Evolutionary conservation across 805 yeast genomes (phyloP).

Genomic region (Metschnikowia anglica): DNA sequence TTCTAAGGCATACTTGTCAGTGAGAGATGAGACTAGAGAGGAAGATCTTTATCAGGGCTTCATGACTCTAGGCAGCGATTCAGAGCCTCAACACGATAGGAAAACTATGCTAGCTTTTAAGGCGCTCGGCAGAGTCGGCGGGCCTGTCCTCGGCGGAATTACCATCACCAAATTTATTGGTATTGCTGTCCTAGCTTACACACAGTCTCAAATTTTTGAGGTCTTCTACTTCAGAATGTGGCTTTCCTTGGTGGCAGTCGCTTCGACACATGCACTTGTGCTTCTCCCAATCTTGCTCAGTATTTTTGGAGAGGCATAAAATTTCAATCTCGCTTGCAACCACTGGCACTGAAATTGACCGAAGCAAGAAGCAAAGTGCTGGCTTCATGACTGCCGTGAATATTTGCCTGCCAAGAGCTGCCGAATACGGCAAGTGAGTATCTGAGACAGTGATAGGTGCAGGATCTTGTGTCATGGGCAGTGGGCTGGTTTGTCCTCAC

Average conservation of each 20-base stretch:
- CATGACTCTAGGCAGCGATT: conserved; percentile 12
- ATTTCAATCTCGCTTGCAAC: no score
- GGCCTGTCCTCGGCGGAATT: conserved; percentile 87
- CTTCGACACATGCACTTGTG: conserved; percentile 74
- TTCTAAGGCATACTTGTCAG: conserved; percentile 68
- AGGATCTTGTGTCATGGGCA: conserved; percentile 1
- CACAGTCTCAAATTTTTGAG: conserved; percentile 83
- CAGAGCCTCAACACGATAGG: conserved; percentile 6
- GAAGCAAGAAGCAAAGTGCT: no score
- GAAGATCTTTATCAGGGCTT: conserved; percentile 18
- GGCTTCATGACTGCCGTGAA: no score
- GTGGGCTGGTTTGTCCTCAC: neutral
- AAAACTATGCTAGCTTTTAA: conserved; percentile 41
- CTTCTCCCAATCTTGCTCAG: conserved; percentile 76
- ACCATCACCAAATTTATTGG: conserved; percentile 89
- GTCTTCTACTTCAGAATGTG: conserved; percentile 95
- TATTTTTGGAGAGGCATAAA: conserved; percentile 43
- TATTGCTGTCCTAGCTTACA: conserved; percentile 79
- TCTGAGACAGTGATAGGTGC: neutral
- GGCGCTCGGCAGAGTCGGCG: conserved; percentile 79
- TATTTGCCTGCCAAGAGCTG: neutral
- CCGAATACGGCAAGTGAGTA: conserved; percentile 2
- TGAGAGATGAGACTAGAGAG: conserved; percentile 22
- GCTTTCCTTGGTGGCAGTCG: conserved; percentile 73
- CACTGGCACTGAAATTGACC: no score